Percentiles rank a stretch among this genome's conserved stretches.
Evolutionary conservation across 1,284 basidiomycete genomes (phyloP).

Genomic region (Singerocomus inundabilis): DNA sequence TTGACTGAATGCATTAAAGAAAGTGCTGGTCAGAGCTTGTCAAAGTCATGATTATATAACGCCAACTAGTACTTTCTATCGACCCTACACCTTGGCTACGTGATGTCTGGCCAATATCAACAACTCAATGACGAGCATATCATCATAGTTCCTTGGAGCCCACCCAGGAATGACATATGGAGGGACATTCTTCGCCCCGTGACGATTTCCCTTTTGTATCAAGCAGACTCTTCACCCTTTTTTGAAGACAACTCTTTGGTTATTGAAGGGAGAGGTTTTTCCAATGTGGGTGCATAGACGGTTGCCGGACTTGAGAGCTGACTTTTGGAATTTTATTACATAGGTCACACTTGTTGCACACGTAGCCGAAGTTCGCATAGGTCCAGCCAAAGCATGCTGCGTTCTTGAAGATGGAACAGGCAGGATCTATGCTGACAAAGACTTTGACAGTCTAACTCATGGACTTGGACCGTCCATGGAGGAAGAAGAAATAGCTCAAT

Average conservation of each 20-base stretch:
- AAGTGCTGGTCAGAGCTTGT: neutral
- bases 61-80: neutral
- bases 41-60: conserved; percentile 15
- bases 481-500: conserved; percentile 11
- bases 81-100: neutral
- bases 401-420: conserved; percentile 34
- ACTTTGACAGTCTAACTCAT: neutral
- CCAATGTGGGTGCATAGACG: conserved; percentile 16
- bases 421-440: conserved; percentile 18
- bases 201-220: conserved; percentile 28
- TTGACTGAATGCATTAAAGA: neutral
- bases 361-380: conserved; percentile 9
- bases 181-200: conserved; percentile 16
- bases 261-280: conserved; percentile 15
- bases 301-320: neutral
- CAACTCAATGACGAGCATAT: conserved; percentile 6
- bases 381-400: conserved; percentile 1
- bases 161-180: conserved; percentile 4
- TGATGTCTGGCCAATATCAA: conserved; percentile 13
- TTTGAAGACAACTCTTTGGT: conserved; percentile 9
- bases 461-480: neutral
- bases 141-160: neutral
- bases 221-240: conserved; percentile 14
- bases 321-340: neutral
- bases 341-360: conserved; percentile 30